Base-by-base conservation (phyloP, 305 asterid species). In the Fraxinus platypoda region DNA sequence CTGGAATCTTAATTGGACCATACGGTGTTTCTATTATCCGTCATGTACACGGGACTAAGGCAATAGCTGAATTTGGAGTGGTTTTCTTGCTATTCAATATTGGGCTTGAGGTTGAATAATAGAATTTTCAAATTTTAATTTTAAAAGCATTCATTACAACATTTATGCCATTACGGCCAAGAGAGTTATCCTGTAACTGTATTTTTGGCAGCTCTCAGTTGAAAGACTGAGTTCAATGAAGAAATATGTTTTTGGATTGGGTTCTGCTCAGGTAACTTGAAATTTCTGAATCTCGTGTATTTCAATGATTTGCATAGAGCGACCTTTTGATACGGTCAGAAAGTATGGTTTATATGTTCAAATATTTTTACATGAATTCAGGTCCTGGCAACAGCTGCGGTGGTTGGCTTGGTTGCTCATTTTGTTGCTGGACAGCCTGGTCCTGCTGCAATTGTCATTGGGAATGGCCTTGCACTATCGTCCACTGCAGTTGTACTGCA, bases 401-500 rank as follows among this genome's bases (percentile, higher is more conserved):
- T 81, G 84, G 88, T 91, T 74, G 98, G 98, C 79, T 82, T 97
- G 85, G 73, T 92, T 86, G 88, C 97, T 86, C 97, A 91, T 88
- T 88, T 89, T 89, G 89, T 88, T 81, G 94, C 95, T 78, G 98
- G 97, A 74, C 92, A 83, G 85, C 91, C 94, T 82, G 99, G 98
- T 80, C 99, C 99, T 81, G 98, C 99, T 84, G 93, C 99, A 86
- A 91, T 97, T 88, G 98, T 97, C 83, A 88, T 97, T 37, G 99
- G 99, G 43, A 97, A 97, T 90, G 99, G 99, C 84, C 98, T 97
- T 84, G 99, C 99, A 80, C 84, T 97, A 80, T 97, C 99, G 79
- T 97, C 99, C 80, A 97, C 99, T 80, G 99, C 99, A 74, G 99
- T 95, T 87, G 99, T 95, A 83, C 98, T 97, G 83, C 99, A 97